A percentile compares a stretch with the other conserved stretches of the same genome.
Conservation (phyloP, 768 basidiomycete species). For the Mycena rebaudengoi region DNA sequence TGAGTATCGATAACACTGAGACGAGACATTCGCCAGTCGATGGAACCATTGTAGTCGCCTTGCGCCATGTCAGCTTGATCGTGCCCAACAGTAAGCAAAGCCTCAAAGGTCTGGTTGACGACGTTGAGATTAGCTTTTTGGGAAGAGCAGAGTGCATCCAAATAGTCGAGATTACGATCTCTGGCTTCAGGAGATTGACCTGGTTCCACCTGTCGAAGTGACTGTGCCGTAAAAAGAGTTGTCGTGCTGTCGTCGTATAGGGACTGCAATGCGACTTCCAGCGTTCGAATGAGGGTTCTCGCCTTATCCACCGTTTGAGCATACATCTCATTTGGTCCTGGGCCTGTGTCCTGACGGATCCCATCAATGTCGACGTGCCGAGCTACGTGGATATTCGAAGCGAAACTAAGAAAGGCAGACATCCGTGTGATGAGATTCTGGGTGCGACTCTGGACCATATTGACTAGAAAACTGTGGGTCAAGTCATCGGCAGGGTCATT, state of each 20-base stretch:
- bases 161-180: constrained; percentile 49
- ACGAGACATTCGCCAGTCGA: constrained; percentile 81
- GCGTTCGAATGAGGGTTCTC: constrained; percentile 67
- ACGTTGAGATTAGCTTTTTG: constrained; percentile 65
- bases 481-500: not conserved
- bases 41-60: constrained; percentile 77
- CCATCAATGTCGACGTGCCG: constrained; percentile 87
- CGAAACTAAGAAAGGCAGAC: constrained; percentile 63
- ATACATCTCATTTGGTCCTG: constrained; percentile 61
- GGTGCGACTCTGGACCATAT: constrained; percentile 51
- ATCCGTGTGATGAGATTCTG: constrained; percentile 64
- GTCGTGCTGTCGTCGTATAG: constrained; percentile 76
- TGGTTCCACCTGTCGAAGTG: constrained; percentile 49
- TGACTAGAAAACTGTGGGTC: constrained; percentile 37
- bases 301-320: constrained; percentile 74
- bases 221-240: constrained; percentile 68
- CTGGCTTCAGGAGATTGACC: constrained; percentile 41
- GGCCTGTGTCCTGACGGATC: constrained; percentile 57
- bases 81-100: constrained; percentile 67
- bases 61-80: constrained; percentile 76
- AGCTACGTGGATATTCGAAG: constrained; percentile 80
- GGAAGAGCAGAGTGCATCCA: constrained; percentile 59
- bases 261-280: constrained; percentile 77
- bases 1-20: constrained; percentile 66
- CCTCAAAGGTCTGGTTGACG: constrained; percentile 68